These are phyloP conservation scores for Colletotrichum tabaci DNA, from an alignment of 2,329 filamentous ascomycete genomes.

Conservation along the genomic window DNA sequence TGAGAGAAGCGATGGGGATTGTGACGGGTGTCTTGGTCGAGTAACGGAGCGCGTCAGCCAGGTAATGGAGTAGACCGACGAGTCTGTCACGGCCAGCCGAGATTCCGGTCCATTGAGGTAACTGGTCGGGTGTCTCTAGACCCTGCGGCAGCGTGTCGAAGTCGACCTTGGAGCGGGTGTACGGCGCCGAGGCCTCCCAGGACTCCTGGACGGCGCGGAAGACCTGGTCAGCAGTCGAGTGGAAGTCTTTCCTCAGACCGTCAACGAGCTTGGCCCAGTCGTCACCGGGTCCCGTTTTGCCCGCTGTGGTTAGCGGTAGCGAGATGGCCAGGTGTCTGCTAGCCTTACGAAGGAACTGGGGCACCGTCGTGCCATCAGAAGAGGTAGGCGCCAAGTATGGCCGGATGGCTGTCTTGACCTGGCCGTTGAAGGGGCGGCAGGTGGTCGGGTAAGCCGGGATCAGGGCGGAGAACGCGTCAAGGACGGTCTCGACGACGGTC, in stretches of 20 bases:
- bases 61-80: constrained; percentile 73
- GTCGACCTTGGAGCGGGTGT: constrained; percentile 59
- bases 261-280: constrained; percentile 83
- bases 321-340: constrained; percentile 77
- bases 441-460: constrained; percentile 87
- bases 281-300: constrained; percentile 82
- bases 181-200: constrained; percentile 78
- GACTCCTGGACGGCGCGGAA: constrained; percentile 86
- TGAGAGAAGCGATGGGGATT: constrained; percentile 76
- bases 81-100: constrained; percentile 80
- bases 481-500: constrained; percentile 75
- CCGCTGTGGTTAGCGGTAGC: constrained; percentile 85
- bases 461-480: constrained; percentile 79
- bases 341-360: constrained; percentile 67
- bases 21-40: constrained; percentile 76
- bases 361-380: constrained; percentile 63
- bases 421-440: constrained; percentile 81
- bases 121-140: constrained; percentile 59
- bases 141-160: constrained; percentile 64
- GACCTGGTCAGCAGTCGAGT: constrained; percentile 81
- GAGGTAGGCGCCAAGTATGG: constrained; percentile 76
- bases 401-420: constrained; percentile 74
- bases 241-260: constrained; percentile 73
- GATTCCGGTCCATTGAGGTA: constrained; percentile 84
- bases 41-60: constrained; percentile 74